Evolutionary conservation across 371 early-diverging fungal genomes (phyloP).

Genomic region (Actinomortierella wolfii): DNA sequence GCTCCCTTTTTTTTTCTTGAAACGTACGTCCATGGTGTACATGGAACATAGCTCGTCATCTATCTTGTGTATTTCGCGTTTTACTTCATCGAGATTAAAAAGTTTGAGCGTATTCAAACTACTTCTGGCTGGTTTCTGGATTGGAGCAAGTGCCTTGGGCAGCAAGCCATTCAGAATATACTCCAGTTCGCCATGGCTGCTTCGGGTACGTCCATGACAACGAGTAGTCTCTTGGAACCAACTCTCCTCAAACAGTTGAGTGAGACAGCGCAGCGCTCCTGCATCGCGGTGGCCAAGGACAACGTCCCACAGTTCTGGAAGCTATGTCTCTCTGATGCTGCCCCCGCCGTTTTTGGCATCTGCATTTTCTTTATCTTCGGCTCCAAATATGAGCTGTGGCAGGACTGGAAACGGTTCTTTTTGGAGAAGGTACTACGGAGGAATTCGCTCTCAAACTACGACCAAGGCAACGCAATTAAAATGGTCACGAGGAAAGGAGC

Average conservation of each 20-base stretch:
- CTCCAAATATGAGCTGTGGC: conserved; percentile 29
- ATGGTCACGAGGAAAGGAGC: not conserved
- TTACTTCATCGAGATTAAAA: conserved; percentile 32
- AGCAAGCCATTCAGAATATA: conserved; percentile 5
- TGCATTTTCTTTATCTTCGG: conserved; percentile 28
- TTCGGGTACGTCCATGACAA: conserved; percentile 1
- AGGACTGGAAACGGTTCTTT: conserved; percentile 17
- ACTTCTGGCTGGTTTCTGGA: conserved; percentile 17
- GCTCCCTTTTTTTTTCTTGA: no score
- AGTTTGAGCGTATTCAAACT: conserved; percentile 2
- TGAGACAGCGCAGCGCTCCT: conserved; percentile 15
- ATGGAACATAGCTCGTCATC: conserved; percentile 4
- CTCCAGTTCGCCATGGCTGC: conserved; percentile 5
- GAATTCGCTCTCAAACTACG: not conserved
- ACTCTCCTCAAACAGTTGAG: not conserved
- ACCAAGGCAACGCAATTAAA: no score
- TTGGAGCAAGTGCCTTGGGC: conserved; percentile 16
- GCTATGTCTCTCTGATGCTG: conserved; percentile 20
- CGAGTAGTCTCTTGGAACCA: no score
- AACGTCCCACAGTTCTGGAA: conserved; percentile 24
- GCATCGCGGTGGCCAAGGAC: conserved; percentile 13
- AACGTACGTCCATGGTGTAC: no score
- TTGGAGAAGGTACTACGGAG: conserved; percentile 12
- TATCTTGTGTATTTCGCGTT: conserved; percentile 37
- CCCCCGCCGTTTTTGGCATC: conserved; percentile 22